Base-by-base conservation (phyloP, 2,329 filamentous ascomycete genomes). In the Laburnicola sp. region DNA sequence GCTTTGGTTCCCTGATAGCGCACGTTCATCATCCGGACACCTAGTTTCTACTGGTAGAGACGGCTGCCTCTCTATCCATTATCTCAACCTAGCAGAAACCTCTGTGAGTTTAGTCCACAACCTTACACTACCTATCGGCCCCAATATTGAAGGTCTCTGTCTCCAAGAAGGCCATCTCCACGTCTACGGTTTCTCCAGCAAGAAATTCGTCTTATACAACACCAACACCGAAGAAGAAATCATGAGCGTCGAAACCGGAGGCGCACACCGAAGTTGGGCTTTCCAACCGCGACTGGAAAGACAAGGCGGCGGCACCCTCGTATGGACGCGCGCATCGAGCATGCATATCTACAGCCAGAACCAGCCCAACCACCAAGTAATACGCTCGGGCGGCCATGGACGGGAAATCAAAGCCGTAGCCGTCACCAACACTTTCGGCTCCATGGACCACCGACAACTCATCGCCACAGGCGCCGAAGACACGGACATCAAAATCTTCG, bases 141-240 rank as follows among this genome's bases (percentile, higher is more conserved):
- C 87, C 1, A 85, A 89, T 59, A 81, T 97, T 32, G 89, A 95
- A 69, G 85, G 86, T 0, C 80, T 87, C 0, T 86, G 83, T 74
- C 82, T 93, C 52, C 67, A 78, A 35, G 50, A 65, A 60, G 70
- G 76, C 35, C 61, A 63, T 60, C 75, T 96, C 1, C 76, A 91
- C 26, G 75, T 96, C 9, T 89, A 86, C 68, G 93, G 93, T 2
- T 97, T 97, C 74, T 85, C 83, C 48, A 85, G 88, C 66, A 90
- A 85, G 55, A 78, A 84, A 40, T 95, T 97, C 65, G 78, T 96
- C 9, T 81, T 93, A 7, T 94, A 89, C 83, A 89, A 96, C 68
- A 85, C 89, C 66, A 85, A 83, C 0, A 77, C 76, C 1, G 85
- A 89, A 51, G 81, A 84, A 49, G 87, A 93, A 62, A 71, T 93